Evolutionary conservation across 306 rosid species (phyloP).

Genomic region (Prunus mongolica): DNA sequence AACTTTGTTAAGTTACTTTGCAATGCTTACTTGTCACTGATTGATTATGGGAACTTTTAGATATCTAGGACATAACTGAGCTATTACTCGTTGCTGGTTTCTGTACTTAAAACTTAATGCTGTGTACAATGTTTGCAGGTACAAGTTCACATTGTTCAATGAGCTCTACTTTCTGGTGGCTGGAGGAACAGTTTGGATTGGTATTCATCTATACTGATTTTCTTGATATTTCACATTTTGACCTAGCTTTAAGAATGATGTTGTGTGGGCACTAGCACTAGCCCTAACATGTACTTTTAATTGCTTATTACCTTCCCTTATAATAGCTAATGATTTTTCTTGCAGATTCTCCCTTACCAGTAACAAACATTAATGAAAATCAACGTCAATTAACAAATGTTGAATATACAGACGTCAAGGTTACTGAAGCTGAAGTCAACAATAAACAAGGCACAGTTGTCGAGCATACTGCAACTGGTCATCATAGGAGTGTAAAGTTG

Average conservation of each 20-base stretch:
- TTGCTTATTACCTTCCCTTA: not conserved
- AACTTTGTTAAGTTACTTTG: not conserved
- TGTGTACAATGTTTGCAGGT: conserved; percentile 55
- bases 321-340: conserved; percentile 26
- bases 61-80: not conserved
- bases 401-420: conserved; percentile 34
- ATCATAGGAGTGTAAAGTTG: conserved; percentile 5
- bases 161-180: conserved; percentile 98
- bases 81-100: not conserved
- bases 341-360: conserved; percentile 56
- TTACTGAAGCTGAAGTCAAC: conserved; percentile 44
- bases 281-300: not conserved
- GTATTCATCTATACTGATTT: conserved; percentile 41
- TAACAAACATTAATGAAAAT: conserved; percentile 32
- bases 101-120: not conserved
- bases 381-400: conserved; percentile 34
- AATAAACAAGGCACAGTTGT: conserved; percentile 35
- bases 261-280: not conserved
- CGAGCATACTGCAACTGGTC: conserved; percentile 13
- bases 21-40: not conserved
- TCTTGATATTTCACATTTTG: not conserved
- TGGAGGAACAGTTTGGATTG: conserved; percentile 99
- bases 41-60: not conserved
- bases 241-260: not conserved
- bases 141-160: conserved; percentile 88